These are phyloP conservation scores for Neofusicoccum parvum DNA, from an alignment of 2,329 filamentous ascomycete species.

Conservation along the genomic window DNA sequence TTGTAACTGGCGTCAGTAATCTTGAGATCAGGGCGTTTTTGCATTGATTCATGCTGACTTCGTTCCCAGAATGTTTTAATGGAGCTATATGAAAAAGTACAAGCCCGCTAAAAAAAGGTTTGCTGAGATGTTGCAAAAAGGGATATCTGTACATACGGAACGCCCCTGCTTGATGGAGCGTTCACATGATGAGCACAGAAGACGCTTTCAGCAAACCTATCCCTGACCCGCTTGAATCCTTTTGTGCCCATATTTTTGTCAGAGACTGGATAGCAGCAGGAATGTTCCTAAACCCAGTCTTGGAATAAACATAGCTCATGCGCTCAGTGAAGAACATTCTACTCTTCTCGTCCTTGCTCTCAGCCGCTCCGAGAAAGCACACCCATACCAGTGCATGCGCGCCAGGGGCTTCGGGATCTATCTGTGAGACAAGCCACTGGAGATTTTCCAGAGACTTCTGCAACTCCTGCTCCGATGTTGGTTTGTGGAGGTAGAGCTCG, in stretches of 20 bases:
- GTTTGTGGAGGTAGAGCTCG: conserved; percentile 11
- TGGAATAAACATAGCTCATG: conserved; percentile 26
- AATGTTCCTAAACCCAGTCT: conserved; percentile 28
- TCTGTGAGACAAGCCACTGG: conserved; percentile 19
- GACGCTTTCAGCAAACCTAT: conserved; percentile 23
- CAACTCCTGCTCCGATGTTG: background rate
- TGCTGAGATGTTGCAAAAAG: no score
- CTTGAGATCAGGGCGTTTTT: no score
- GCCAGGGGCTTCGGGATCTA: conserved; percentile 23
- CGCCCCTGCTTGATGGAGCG: no score
- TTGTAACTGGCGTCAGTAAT: no score
- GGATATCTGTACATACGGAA: no score
- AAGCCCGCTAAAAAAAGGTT: no score
- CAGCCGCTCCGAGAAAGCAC: conserved; percentile 29
- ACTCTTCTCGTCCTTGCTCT: conserved; percentile 23
- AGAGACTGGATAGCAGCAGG: conserved; percentile 25
- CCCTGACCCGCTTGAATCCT: conserved; percentile 23
- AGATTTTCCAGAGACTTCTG: background rate
- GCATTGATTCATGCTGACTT: no score
- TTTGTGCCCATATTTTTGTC: conserved; percentile 24
- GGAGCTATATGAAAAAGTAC: no score
- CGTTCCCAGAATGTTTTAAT: no score
- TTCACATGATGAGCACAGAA: conserved; percentile 27
- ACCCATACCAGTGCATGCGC: conserved; percentile 29
- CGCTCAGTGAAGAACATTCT: conserved; percentile 25